Conservation (phyloP, 2,329 filamentous ascomycete species). For the Trichoderma guizhouense region DNA sequence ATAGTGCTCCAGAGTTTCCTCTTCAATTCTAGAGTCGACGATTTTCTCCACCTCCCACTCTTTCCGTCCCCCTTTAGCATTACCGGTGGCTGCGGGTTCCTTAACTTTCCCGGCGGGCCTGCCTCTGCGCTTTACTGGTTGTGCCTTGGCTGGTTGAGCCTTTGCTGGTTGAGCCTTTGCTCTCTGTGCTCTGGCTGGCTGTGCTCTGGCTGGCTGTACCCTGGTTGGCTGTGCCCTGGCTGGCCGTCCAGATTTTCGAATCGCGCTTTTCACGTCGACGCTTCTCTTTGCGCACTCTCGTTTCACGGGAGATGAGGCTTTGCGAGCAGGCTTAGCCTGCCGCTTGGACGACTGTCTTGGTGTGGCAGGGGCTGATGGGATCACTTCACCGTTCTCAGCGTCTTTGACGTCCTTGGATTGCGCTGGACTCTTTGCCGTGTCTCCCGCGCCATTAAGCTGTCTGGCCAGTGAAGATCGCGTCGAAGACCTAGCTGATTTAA, state of each 20-base stretch:
- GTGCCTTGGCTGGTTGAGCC: not conserved
- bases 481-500: not conserved
- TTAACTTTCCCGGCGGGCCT: not conserved
- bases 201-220: not conserved
- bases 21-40: conserved; percentile 39
- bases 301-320: not conserved
- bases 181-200: not conserved
- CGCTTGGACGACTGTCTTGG: not conserved
- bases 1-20: conserved; percentile 36
- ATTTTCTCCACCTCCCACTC: conserved; percentile 49
- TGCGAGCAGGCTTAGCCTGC: not conserved
- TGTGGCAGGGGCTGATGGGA: not conserved
- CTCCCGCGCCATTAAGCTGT: not conserved
- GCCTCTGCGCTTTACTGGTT: not conserved
- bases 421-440: not conserved
- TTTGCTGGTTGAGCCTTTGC: not conserved
- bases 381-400: not conserved
- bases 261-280: not conserved
- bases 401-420: not conserved
- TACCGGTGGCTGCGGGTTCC: not conserved
- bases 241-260: not conserved
- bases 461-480: not conserved
- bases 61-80: conserved; percentile 20
- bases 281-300: not conserved
- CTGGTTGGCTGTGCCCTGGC: not conserved